Percentiles rank a stretch among this genome's conserved stretches.
Evolutionary conservation across 2,329 filamentous ascomycete genomes (phyloP).

Genomic region (Aspergillus eucalypticola): DNA sequence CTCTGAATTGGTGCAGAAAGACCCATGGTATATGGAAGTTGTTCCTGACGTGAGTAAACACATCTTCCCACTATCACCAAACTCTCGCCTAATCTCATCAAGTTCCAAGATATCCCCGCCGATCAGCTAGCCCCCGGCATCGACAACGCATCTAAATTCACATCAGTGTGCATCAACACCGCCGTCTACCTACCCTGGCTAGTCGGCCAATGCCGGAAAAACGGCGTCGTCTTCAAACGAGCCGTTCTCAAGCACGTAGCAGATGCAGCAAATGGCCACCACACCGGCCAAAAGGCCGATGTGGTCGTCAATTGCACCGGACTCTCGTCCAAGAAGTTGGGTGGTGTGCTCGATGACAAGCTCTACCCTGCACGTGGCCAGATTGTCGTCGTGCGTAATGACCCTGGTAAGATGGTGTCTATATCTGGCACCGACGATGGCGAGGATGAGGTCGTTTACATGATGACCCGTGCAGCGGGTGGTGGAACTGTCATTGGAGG

Average conservation of each 20-base stretch:
- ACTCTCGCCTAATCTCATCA: background rate
- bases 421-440: constrained; percentile 74
- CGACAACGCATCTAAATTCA: constrained; percentile 74
- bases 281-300: constrained; percentile 59
- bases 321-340: constrained; percentile 70
- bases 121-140: constrained; percentile 62
- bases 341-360: constrained; percentile 74
- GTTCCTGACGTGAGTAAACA: constrained; percentile 62
- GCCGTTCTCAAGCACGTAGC: constrained; percentile 67
- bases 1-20: constrained; percentile 64
- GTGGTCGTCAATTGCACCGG: constrained; percentile 85
- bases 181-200: constrained; percentile 86
- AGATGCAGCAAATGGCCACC: constrained; percentile 65
- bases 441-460: constrained; percentile 70
- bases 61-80: background rate
- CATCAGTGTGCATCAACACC: constrained; percentile 88
- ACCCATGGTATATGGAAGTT: constrained; percentile 73
- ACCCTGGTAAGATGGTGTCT: constrained; percentile 68
- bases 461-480: constrained; percentile 75
- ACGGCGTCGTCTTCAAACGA: constrained; percentile 69
- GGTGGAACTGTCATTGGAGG: constrained; percentile 87
- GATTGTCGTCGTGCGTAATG: constrained; percentile 79
- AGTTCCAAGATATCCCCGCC: constrained; percentile 63
- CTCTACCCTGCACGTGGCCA: constrained; percentile 80
- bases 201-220: constrained; percentile 72